Percentiles rank a stretch among this genome's conserved stretches.
phyloP scores from a whole-genome alignment of 805 yeast genomes.

The Suhomyces kilbournensis region DNA sequence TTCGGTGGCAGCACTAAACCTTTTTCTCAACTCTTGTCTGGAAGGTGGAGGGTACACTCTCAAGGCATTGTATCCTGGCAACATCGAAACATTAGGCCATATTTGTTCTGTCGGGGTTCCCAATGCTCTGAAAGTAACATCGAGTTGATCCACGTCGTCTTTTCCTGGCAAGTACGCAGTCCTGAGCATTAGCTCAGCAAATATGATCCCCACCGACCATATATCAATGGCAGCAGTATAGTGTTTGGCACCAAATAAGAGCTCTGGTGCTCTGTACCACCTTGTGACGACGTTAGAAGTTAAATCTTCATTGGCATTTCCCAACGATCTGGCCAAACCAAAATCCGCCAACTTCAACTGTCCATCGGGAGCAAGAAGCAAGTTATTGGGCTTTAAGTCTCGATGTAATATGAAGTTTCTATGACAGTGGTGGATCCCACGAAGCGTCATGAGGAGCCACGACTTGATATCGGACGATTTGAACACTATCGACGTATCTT shows the following conservation, averaged over 20 bases:
- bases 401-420: constrained; percentile 87
- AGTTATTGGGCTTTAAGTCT: constrained; percentile 89
- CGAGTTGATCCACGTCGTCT: constrained; percentile 85
- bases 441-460: constrained; percentile 89
- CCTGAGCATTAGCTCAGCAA: constrained; percentile 93
- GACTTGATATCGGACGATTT: constrained; percentile 85
- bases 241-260: constrained; percentile 44
- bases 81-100: constrained; percentile 86
- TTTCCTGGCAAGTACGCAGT: constrained; percentile 94
- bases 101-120: constrained; percentile 92
- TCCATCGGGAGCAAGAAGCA: constrained; percentile 83
- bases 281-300: constrained; percentile 95
- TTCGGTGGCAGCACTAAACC: constrained; percentile 90
- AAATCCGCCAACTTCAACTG: constrained; percentile 94
- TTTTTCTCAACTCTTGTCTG: constrained; percentile 68
- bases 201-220: constrained; percentile 57
- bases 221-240: constrained; percentile 45
- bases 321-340: constrained; percentile 86
- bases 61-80: constrained; percentile 74
- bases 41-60: constrained; percentile 82
- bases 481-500: constrained; percentile 73
- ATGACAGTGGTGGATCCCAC: constrained; percentile 96
- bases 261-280: constrained; percentile 89
- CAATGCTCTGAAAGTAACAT: constrained; percentile 88
- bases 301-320: constrained; percentile 66